Evolutionary conservation across 768 basidiomycete species (phyloP), one percentile per base, ranked within the genome.

Genomic region (Psilocybe azurescens): DNA sequence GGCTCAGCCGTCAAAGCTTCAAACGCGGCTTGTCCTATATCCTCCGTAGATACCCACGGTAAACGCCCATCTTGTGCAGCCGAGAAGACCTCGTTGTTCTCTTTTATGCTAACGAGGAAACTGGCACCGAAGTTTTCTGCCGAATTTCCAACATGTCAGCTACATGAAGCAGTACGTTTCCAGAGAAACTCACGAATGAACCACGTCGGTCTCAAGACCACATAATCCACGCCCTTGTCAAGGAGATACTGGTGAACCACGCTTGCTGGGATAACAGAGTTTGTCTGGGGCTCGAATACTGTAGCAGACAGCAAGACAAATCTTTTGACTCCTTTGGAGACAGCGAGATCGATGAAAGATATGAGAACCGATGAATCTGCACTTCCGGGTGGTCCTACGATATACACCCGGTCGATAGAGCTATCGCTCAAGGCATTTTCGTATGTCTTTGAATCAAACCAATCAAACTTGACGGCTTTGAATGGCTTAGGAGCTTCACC

Each of bases 91-190:
- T 63, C 50, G 56, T 72, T 63, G 10, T 59, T 48, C 29, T 70
- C 66, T 3, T 67, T 63, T 39, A 78, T 75, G n/a, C 58, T 59
- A 6, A 52, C 33, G 3, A 60, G 28, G 48, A 70, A 73, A 29
- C 58, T 56, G 7, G 32, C 29, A 18, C 55, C 58, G 32, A 78
- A 72, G 63, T 78, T 77, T 20, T 78, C 77, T 78, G 36, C 36
- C n/a, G 20, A 50, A 11, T 60, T 5, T 16, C 24, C 24, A 24
- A 24, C 24, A 24, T 24, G 24, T 24, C 24, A 24, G 24, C 24
- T 24, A 24, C 24, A 24, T 24, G 24, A 24, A 24, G 24, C 24
- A 24, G 24, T 18, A n/a, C n/a, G 3, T n/a, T 2, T 18, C 2
- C 18, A 13, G 20, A 30, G 6, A 44, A 46, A 24, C 65, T 59